Evolutionary conservation across 352 stramenopile genomes (phyloP), one percentile per base, ranked within the genome.

Genomic region (Globisporangium camurandrum): DNA sequence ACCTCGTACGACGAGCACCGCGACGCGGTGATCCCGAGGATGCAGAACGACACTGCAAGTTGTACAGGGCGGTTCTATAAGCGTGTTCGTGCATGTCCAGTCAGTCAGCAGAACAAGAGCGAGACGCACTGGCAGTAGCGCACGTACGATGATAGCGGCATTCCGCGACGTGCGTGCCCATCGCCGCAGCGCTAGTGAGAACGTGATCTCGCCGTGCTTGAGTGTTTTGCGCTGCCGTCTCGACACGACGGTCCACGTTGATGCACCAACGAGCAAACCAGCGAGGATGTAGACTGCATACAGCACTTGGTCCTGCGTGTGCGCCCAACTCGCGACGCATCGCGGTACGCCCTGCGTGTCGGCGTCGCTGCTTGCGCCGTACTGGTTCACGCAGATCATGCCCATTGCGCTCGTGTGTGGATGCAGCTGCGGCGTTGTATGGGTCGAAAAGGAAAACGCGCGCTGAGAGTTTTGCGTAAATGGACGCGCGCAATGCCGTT

Each of bases 1-100:
- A 93, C 82, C 37, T 88, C 59, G 62, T 90, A 89, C 31, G 73
- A 86, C 41, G 77, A 75, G 49, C 81, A 86, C 51, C 79, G 74
- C 33, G 66, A 70, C 44, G 84, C 68, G 46, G 80, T 86, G 58
- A 89, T 66, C 9, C 68, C 58, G 38, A 87, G 60, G 55, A 93
- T 93, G 23, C 62, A 57, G 19, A 83, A 69, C 16, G 82, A 93
- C 46, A 86, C 79, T 40, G 82, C 45, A 36, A 91, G 47, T 54
- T 93, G 82, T 47, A 93, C 50, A 8, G 82, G 82, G 30, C 82
- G 82, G 28, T 86, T 93, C 75, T 87, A 34, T 12, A 34, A 34
- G 14, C 30, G 14, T 12, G 3, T 34, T 34, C 3, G 22, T 31
- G 40, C 4, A n/a, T 33, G 47, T 9, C 27, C 10, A 16, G 4